Evolutionary conservation across 768 basidiomycete genomes (phyloP).

Genomic region (Paxillus rubicundulus): DNA sequence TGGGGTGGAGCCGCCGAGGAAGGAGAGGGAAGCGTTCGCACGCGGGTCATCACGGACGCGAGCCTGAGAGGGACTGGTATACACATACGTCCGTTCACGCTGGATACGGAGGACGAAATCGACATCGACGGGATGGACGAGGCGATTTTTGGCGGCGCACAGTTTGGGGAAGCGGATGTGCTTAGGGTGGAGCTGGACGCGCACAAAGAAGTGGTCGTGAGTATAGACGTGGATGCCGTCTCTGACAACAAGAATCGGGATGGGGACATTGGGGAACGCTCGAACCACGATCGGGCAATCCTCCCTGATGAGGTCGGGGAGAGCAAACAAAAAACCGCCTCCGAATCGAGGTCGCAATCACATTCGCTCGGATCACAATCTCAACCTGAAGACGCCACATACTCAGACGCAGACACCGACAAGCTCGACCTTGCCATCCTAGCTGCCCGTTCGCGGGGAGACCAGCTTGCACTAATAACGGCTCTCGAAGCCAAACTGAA

Average conservation of each 20-base stretch:
- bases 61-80: conserved; percentile 64
- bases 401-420: conserved; percentile 37
- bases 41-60: conserved; percentile 34
- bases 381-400: background rate
- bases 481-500: conserved; percentile 64
- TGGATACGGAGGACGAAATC: conserved; percentile 75
- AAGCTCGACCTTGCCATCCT: conserved; percentile 49
- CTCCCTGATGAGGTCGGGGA: conserved; percentile 19
- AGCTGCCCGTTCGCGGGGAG: conserved; percentile 46
- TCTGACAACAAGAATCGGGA: background rate
- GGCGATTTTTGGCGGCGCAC: conserved; percentile 60
- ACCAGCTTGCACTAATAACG: conserved; percentile 45
- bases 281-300: conserved; percentile 33
- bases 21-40: conserved; percentile 39
- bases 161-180: conserved; percentile 76
- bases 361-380: background rate
- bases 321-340: too few species aligned
- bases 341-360: background rate
- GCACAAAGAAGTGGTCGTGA: conserved; percentile 44
- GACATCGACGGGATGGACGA: conserved; percentile 80
- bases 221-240: conserved; percentile 18
- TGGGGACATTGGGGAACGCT: conserved; percentile 7
- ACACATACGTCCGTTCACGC: conserved; percentile 51
- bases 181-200: conserved; percentile 38
- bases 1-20: conserved; percentile 40